Evolutionary conservation across 139 green algal genomes (phyloP), one percentile per base, ranked within the genome.

Genomic region (Chlamydomonas sp.): DNA sequence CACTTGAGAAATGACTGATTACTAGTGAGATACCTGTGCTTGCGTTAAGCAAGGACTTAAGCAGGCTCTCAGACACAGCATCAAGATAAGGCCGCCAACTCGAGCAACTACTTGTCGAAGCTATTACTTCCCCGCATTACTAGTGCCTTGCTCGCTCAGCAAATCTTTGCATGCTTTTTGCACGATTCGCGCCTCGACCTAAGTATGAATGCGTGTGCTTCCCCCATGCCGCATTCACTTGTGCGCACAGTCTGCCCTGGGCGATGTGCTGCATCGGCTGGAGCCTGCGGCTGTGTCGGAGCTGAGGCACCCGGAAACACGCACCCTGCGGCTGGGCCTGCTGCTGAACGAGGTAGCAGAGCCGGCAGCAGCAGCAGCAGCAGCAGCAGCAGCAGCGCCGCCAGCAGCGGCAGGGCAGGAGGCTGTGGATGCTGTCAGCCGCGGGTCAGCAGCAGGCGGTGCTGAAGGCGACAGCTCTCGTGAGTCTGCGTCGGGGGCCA

Each of bases 181-280:
- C 31, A 49, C 31, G 31, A 49, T 49, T 49, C 31, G 31, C 31
- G 31, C 31, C 31, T 76, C 17, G 3, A 4, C 57, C 18, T 4
- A 4, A 0, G 2, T 76, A 5, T 5, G 0, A 5, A 58, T 4
- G 4, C 69, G 18, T 5, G 14, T 73, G 10, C 9, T 18, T 20
- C 7, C 67, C 20, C 9, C 18, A 49, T 58, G 14, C 71, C 18
- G 4, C 14, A 6, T 9, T 4, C 3, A 5, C 71, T 8, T 9
- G 4, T 20, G 71, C 8, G n/a, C n/a, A 9, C 83, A 87, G 83
- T 81, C 72, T 0, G 83, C 83, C 31, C 73, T 87, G 9, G 83
- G 83, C 2, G 83, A 87, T 31, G 83, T 87, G 17, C 83, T 87
- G 7, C 83, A 87, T 73, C n/a, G 73, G 2, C 49, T 81, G n/a